phyloP scores from a whole-genome alignment of 2,329 filamentous ascomycete species.

The Aquanectria penicillioides region DNA sequence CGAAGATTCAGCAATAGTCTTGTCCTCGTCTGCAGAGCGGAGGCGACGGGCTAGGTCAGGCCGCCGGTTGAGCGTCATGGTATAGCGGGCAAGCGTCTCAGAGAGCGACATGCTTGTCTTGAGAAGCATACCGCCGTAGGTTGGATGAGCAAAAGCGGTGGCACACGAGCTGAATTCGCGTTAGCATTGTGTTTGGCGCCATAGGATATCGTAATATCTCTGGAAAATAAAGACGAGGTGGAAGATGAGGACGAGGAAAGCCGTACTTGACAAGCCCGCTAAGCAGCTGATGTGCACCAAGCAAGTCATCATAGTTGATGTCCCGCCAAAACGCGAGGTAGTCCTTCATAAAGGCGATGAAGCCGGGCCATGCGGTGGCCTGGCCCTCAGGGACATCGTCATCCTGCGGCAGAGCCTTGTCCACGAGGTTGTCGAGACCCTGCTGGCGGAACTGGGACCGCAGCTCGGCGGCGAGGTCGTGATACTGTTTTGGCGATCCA shows the following conservation, averaged over 20 bases:
- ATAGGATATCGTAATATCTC: background rate
- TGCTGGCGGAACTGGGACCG: constrained; percentile 62
- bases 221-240: background rate
- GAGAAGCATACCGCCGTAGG: constrained; percentile 83
- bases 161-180: constrained; percentile 73
- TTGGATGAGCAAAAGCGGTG: constrained; percentile 81
- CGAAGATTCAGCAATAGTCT: constrained; percentile 84
- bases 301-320: constrained; percentile 78
- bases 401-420: constrained; percentile 71
- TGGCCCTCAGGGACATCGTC: constrained; percentile 71
- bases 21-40: constrained; percentile 70
- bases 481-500: constrained; percentile 73
- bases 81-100: constrained; percentile 81
- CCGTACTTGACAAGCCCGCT: constrained; percentile 79
- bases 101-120: constrained; percentile 86
- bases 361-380: constrained; percentile 77
- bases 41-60: constrained; percentile 80
- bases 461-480: constrained; percentile 74
- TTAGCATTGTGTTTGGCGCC: constrained; percentile 9
- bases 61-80: constrained; percentile 83
- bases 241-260: background rate
- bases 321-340: constrained; percentile 86
- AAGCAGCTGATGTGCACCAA: constrained; percentile 79
- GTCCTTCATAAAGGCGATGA: constrained; percentile 81
- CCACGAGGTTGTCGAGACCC: constrained; percentile 71